Base-by-base conservation (phyloP, 768 basidiomycete genomes). In the Sistotremastrum suecicum region DNA sequence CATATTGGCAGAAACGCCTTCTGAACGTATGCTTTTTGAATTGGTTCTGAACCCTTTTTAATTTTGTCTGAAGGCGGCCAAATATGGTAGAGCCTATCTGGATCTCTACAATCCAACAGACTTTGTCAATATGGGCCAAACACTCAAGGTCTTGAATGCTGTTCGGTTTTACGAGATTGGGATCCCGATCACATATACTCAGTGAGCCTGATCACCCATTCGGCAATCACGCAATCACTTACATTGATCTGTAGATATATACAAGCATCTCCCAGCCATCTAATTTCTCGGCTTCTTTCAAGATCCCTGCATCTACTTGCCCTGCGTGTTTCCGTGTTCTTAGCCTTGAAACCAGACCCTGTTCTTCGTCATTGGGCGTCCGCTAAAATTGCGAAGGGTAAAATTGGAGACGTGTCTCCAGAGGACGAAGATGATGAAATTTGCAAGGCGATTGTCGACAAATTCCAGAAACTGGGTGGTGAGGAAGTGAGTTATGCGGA, bases 321-420 rank as follows among this genome's bases (percentile, higher is more conserved):
- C 5, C 76, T 98, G 11, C 80, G 91, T 29, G 80, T 98, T 51
- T 91, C 92, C 2, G 71, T 76, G 1, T 90, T 80, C 63, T 72
- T 98, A 32, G 73, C 75, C 10, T 68, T 98, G 39, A 83, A 85
- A 43, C 83, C 90, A 1, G 84, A 91, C 51, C 73, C 76, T 0
- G 90, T 98, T 1, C 66, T 99, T 37, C 86, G 81, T 51, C 94
- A 98, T 57, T 99, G 95, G 95, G 95, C 95, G 1, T 80, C 79
- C 48, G 83, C 88, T 1, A 94, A 95, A 62, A 95, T 99, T 47
- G 60, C 77, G 41, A 76, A 74, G 10, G 79, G 87, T 7, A 76
- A 77, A 50, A 68, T 81, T 0, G 67, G 75, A 0, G 75, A 78
- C 47, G 65, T 66, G 3, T 78, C 79, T 8, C 64, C 78, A 8